Evolutionary conservation across 1,139 yeast genomes (phyloP).

Genomic region (Geotrichum carabidarum): DNA sequence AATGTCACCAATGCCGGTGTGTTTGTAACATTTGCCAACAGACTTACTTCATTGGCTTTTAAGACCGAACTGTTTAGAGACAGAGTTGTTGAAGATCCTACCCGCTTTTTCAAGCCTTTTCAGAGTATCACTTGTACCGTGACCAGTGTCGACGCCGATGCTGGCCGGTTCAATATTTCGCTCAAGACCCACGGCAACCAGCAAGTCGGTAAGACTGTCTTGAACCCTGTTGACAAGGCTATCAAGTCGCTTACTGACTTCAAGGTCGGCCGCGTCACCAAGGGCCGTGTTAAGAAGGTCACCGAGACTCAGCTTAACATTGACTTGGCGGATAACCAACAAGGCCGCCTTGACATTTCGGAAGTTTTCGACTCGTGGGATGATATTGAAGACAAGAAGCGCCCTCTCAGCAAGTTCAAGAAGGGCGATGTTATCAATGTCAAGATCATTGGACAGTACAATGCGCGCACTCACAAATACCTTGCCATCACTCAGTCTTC

Average conservation of each 20-base stretch:
- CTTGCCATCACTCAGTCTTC: constrained; percentile 61
- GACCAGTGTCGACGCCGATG: constrained; percentile 18
- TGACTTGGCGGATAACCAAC: constrained; percentile 68
- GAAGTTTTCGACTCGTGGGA: constrained; percentile 55
- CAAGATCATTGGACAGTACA: constrained; percentile 72
- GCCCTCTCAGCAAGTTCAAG: constrained; percentile 56
- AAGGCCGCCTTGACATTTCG: constrained; percentile 75
- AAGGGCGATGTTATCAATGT: constrained; percentile 57
- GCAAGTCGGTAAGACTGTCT: constrained; percentile 28
- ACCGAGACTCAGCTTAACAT: constrained; percentile 75
- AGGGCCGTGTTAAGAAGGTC: constrained; percentile 56
- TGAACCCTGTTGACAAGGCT: constrained; percentile 58
- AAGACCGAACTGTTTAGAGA: constrained; percentile 66
- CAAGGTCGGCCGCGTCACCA: constrained; percentile 55
- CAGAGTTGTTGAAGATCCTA: constrained; percentile 49
- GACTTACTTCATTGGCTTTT: constrained; percentile 75
- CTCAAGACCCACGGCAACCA: constrained; percentile 21
- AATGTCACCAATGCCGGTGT: constrained; percentile 66
- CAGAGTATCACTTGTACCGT: constrained; percentile 60
- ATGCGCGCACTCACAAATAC: constrained; percentile 63
- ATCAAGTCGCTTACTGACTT: constrained; percentile 50
- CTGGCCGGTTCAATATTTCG: constrained; percentile 16
- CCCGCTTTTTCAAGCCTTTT: constrained; percentile 50
- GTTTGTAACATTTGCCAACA: constrained; percentile 77
- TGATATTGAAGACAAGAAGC: constrained; percentile 53